Evolutionary conservation across 768 basidiomycete species (phyloP).

Genomic region (Kondoa malvinella): DNA sequence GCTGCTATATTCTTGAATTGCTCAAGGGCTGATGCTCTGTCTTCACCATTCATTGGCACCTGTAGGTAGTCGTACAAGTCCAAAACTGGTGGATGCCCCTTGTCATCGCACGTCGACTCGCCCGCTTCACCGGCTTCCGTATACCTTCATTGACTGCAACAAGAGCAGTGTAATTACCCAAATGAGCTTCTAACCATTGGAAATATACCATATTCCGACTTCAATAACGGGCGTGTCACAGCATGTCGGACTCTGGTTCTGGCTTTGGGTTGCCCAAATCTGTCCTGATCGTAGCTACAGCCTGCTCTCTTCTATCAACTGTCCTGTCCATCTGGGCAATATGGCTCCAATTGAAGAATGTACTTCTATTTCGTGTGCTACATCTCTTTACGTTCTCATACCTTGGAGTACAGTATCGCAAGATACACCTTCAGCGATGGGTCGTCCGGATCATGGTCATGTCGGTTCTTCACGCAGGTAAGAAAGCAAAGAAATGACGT

Average conservation of each 20-base stretch:
- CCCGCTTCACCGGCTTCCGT: background rate
- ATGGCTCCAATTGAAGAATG: slow-evolving; percentile 59
- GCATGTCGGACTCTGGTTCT: background rate
- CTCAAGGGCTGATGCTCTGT: background rate
- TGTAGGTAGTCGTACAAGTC: background rate
- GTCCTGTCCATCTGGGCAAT: slow-evolving; percentile 57
- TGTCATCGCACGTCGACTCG: background rate
- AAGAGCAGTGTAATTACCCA: too few relatives aligned
- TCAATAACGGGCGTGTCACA: too few relatives aligned
- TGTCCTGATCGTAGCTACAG: slow-evolving; percentile 46
- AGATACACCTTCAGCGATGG: slow-evolving; percentile 42
- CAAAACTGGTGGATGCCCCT: background rate
- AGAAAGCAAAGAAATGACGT: background rate
- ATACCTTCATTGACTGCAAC: too few relatives aligned
- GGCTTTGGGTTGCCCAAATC: slow-evolving; percentile 18
- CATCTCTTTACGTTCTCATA: slow-evolving; percentile 5
- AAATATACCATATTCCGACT: background rate
- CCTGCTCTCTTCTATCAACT: slow-evolving; percentile 53
- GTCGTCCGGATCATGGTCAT: slow-evolving; percentile 92
- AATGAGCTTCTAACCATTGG: too few relatives aligned
- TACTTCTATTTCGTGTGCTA: slow-evolving; percentile 59
- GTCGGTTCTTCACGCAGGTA: slow-evolving; percentile 27
- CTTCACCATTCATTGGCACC: background rate
- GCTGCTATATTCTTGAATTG: background rate
- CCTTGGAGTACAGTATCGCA: background rate